phyloP scores from a whole-genome alignment of 176 grass and related monocot genomes.

The Urochloa ruziziensis region DNA sequence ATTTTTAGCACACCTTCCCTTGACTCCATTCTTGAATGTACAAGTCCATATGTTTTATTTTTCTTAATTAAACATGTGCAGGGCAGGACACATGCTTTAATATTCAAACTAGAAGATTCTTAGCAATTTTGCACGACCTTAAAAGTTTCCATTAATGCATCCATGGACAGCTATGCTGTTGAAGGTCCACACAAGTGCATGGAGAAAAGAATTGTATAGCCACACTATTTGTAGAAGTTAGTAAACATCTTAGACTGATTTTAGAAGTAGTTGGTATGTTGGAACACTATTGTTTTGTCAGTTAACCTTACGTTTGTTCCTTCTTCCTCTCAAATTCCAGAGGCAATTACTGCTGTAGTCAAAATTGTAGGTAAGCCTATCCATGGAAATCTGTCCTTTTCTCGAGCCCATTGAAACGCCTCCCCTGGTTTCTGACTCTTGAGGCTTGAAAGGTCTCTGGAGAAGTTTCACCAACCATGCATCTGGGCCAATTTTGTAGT shows the following conservation, averaged over 20 bases:
- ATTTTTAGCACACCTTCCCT: background rate
- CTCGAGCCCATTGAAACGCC: background rate
- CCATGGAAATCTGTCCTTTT: background rate
- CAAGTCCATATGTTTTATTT: background rate
- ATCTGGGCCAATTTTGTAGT: slow-evolving; percentile 14
- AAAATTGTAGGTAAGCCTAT: background rate
- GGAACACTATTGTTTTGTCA: background rate
- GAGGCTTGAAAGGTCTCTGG: background rate
- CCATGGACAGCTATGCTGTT: background rate
- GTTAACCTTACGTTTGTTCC: background rate
- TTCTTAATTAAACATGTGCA: background rate
- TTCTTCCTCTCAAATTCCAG: background rate
- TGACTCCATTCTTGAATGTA: background rate
- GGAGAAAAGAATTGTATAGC: background rate
- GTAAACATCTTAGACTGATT: background rate
- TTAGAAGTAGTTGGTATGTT: background rate
- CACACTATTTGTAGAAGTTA: background rate
- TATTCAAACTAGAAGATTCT: slow-evolving; percentile 5
- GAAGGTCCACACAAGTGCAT: background rate
- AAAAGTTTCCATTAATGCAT: background rate
- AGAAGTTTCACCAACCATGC: slow-evolving; percentile 24
- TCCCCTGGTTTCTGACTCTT: slow-evolving; percentile 34
- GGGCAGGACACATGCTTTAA: background rate
- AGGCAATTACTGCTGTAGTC: background rate
- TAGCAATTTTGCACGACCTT: background rate